Base-by-base conservation (phyloP, 176 grass and related monocot genomes). In the Sorghum bicolor region DNA sequence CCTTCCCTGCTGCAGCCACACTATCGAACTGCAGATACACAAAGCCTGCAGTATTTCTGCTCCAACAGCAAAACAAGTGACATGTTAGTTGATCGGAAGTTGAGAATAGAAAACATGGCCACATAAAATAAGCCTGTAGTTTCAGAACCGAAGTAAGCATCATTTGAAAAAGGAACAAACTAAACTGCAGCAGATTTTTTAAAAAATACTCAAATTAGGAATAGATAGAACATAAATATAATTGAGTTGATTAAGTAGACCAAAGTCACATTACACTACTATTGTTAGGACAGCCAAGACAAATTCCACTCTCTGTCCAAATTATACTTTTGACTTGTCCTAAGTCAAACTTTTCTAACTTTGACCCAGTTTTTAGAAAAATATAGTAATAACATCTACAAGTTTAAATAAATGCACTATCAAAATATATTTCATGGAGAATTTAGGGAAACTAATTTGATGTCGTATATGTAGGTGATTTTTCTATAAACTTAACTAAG, bases 21-120 rank as follows among this genome's bases (percentile, higher is more conserved):
- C 80, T 87, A 19, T 96, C 96, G 10, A 99, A 99, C 0, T 83
- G 87, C 17, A 99, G 89, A 71, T 89, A 99, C 6, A 99, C 96
- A 92, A 90, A 90, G 39, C 96, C 96, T 22, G 93, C 64, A 38
- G 85, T 99, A 73, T 96, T 81, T 83, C 96, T 99, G 87, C 58
- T 83, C 58, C n/a, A 87, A 83, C 15, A 61, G 53, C 37, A 64
- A 68, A 13, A 48, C 8, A 19, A 8, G 29, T 5, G 2, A 73
- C 52, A 60, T 38, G 37, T 89, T 62, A 80, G 58, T 24, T 2
- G 28, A 68, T 50, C 0, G 4, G 4, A 79, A 76, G 29, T 75
- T 67, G n/a, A 55, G 39, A 63, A 53, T 16, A 12, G 19, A 80
- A 24, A 24, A 58, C 29, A 47, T 1, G 7, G 40, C 34, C 25